Base-by-base conservation (phyloP, 257 asterid species). In the Echites panduratus region DNA sequence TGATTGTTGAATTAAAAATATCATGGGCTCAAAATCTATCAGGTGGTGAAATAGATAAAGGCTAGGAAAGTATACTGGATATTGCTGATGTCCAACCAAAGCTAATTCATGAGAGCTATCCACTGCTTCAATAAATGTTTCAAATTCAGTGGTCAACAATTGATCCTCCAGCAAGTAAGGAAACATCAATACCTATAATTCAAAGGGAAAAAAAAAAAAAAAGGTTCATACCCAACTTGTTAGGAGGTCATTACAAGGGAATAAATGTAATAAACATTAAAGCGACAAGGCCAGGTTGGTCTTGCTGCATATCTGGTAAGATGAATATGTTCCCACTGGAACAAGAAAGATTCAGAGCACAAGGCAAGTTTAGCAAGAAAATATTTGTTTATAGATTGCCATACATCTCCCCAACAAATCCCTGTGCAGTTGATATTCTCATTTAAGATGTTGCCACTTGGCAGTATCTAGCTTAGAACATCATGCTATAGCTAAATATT, bases 81-180 rank as follows among this genome's bases (percentile, higher is more conserved):
- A 94, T 73, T 87, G 97, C 80, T 91, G 98, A 72, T 87, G 89
- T 75, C 97, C 98, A 77, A 87, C 95, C 75, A 94, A 76, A 67
- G 95, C 81, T 81, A 94, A 79, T 81, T 94, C 99, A 79, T 91
- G 97, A 83, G 86, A 81, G 83, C 86, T 79, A 81, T 94, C 99
- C 71, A 94, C 73, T 70, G 95, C 95, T 85, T 94, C 98, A 76
- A 94, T 83, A 79, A 94, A 91, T 53, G 50, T 80, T 84, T 91
- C 90, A 80, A 94, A 94, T 85, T 90, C 96, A 67, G 68, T 72
- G 59, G 89, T 87, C 88, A 91, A 82, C 13, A 72, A 78, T 75
- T 80, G 89, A 79, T 94, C 98, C 78, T 94, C 98, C 87, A 94
- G 83, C 84, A 94, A 81, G 79, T 79, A 70, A 48, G 99, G 99